Percentiles rank a stretch among this genome's conserved stretches.
Evolutionary conservation across 352 stramenopile genomes (phyloP).

Genomic region (Phytophthora sp.): DNA sequence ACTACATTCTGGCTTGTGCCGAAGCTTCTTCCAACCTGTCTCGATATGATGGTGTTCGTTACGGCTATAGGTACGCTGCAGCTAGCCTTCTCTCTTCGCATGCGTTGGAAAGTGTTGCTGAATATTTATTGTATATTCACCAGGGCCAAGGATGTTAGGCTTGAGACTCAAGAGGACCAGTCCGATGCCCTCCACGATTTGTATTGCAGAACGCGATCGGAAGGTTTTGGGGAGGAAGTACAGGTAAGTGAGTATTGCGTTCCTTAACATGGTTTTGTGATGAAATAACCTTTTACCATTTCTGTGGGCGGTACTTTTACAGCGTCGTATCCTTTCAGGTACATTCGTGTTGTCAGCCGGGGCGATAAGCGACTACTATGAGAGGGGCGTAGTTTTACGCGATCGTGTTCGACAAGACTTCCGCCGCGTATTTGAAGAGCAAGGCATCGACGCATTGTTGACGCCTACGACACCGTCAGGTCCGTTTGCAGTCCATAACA

Average conservation of each 20-base stretch:
- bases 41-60: conserved; percentile 96
- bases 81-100: background rate
- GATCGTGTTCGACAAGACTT: conserved; percentile 85
- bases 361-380: conserved; percentile 91
- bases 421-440: conserved; percentile 52
- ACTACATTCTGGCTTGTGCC: conserved; percentile 98
- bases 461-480: conserved; percentile 87
- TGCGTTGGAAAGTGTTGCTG: background rate
- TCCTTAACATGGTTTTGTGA: background rate
- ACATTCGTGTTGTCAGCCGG: conserved; percentile 90
- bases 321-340: conserved; percentile 91
- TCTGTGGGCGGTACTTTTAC: too few relatives aligned
- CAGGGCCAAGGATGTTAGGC: conserved; percentile 59
- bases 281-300: conserved; percentile 2
- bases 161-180: conserved; percentile 64
- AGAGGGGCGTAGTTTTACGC: conserved; percentile 81
- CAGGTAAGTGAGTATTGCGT: conserved; percentile 48
- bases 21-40: conserved; percentile 98
- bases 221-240: conserved; percentile 93
- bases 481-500: conserved; percentile 70
- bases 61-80: conserved; percentile 69
- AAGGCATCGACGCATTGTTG: conserved; percentile 84
- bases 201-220: conserved; percentile 86
- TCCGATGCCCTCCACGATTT: conserved; percentile 85
- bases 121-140: conserved; percentile 12